Percentiles rank a stretch among this genome's conserved stretches.
These are phyloP conservation scores for Adiantum capillusveneris DNA, from an alignment of 75 land plant species.

Conservation along the genomic window DNA sequence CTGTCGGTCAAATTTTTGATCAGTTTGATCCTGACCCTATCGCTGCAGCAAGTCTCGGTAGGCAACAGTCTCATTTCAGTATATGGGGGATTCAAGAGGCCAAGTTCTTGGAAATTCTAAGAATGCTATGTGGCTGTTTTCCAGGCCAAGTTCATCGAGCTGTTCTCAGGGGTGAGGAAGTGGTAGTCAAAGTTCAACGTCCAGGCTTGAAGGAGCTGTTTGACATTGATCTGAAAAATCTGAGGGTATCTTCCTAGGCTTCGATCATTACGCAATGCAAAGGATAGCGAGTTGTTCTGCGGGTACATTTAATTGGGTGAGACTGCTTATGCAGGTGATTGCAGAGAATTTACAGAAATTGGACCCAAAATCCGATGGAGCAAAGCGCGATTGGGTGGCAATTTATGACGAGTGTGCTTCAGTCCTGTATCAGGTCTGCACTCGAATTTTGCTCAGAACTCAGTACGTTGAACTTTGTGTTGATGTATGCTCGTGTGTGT, in stretches of 20 bases:
- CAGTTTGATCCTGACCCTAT: conserved; percentile 92
- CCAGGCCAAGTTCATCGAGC: conserved; percentile 99
- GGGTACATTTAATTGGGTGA: no score
- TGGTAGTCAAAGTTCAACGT: conserved; percentile 97
- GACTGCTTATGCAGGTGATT: conserved; percentile 52
- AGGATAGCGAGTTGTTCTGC: no score
- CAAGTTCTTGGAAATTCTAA: not conserved
- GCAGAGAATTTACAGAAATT: conserved; percentile 95
- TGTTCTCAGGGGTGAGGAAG: conserved; percentile 73
- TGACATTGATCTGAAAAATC: conserved; percentile 96
- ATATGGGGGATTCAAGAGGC: not conserved
- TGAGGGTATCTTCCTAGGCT: conserved; percentile 61
- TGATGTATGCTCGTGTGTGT: no score
- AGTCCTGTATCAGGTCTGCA: conserved; percentile 82
- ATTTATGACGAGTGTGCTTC: conserved; percentile 97
- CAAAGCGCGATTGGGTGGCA: conserved; percentile 99
- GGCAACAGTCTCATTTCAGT: not conserved
- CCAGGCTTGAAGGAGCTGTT: conserved; percentile 95
- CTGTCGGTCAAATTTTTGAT: conserved; percentile 64
- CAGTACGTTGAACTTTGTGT: no score
- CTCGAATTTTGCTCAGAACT: no score
- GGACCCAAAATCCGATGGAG: conserved; percentile 99
- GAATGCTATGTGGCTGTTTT: conserved; percentile 3
- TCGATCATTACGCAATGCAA: no score
- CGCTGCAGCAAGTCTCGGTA: conserved; percentile 99